Base-by-base conservation (phyloP, 176 grass and related monocot species). In the Triticum urartu region DNA sequence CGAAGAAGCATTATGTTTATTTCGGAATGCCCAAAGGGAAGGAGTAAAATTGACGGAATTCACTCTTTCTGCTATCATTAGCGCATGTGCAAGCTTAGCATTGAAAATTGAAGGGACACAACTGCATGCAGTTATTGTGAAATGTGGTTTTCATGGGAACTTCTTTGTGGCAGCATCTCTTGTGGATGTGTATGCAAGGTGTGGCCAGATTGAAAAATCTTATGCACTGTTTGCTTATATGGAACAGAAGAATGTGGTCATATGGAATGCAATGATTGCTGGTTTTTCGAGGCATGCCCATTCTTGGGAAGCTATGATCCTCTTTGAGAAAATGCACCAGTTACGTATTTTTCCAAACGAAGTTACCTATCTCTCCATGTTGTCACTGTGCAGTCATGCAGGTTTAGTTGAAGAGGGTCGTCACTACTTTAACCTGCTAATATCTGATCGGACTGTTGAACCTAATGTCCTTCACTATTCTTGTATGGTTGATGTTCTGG, bases 261-360 rank as follows among this genome's bases (percentile, higher is more conserved):
- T 95, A 35, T 95, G 93, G 91, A 92, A 95, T 87, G 77, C 86
- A 84, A 89, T 91, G 90, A 83, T 93, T 18, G 47, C 87, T 66
- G 88, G 89, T 84, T 91, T 91, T 85, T 87, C 91, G 8, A 89
- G 78, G 79, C 93, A 93, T 91, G 89, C 84, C 38, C 81, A 76
- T 71, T 83, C 62, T 58, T 75, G 61, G 67, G 91, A 95, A 91
- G 88, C 81, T 68, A 92, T 95, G 91, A 83, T 93, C 66, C 88
- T 95, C 67, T 92, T 92, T 83, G 89, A 95, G 88, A 95, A 95
- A 91, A 93, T 93, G 91, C 91, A 85, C 35, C 86, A 89, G 81
- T 30, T 62, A 36, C 73, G 68, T 26, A 67, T 83, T 77, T 90
- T 79, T 13, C 93, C 86, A 4, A 91, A 91, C 64, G 91, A 95